These are phyloP conservation scores for Fragilariopsis cylindrus DNA, from an alignment of 108 stramenopile species.

Conservation along the genomic window DNA sequence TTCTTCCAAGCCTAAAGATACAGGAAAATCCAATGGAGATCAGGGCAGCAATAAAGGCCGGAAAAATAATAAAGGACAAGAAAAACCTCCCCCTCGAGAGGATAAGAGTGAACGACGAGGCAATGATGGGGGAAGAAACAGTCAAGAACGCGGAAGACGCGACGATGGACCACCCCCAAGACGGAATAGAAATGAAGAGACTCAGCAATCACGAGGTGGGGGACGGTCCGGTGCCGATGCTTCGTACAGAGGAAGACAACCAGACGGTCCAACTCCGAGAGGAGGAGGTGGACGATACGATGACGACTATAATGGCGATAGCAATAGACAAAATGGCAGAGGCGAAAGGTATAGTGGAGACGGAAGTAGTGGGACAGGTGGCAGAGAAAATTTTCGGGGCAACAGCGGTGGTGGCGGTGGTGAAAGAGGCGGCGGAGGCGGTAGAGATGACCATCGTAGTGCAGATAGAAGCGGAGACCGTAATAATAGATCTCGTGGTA, in stretches of 20 bases:
- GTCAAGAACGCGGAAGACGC: slow-evolving; percentile 11
- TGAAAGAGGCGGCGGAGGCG: slow-evolving; percentile 15
- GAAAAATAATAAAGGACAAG: slow-evolving; percentile 10
- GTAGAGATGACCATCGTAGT: slow-evolving; percentile 22
- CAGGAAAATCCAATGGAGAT: neutral
- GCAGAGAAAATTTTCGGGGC: slow-evolving; percentile 6
- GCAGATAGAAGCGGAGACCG: slow-evolving; percentile 6
- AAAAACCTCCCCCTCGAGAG: slow-evolving; percentile 1
- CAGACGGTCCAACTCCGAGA: slow-evolving; percentile 20
- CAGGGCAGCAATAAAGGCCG: neutral
- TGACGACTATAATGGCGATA: slow-evolving; percentile 9
- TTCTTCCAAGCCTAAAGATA: slow-evolving; percentile 9
- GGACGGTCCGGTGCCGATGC: slow-evolving; percentile 7
- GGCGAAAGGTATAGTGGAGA: slow-evolving; percentile 8
- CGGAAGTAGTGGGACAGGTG: neutral
- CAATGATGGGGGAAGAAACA: slow-evolving; percentile 6
- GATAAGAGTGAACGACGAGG: neutral
- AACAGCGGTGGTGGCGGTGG: slow-evolving; percentile 19
- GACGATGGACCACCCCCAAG: neutral
- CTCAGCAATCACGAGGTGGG: slow-evolving; percentile 4
- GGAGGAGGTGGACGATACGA: slow-evolving; percentile 18
- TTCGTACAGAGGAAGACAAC: slow-evolving; percentile 10
- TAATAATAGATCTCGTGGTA: neutral
- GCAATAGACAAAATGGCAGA: neutral
- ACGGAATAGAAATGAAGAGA: neutral